Conservation (phyloP, 441 rosid species). For the Brassica hybrid region DNA sequence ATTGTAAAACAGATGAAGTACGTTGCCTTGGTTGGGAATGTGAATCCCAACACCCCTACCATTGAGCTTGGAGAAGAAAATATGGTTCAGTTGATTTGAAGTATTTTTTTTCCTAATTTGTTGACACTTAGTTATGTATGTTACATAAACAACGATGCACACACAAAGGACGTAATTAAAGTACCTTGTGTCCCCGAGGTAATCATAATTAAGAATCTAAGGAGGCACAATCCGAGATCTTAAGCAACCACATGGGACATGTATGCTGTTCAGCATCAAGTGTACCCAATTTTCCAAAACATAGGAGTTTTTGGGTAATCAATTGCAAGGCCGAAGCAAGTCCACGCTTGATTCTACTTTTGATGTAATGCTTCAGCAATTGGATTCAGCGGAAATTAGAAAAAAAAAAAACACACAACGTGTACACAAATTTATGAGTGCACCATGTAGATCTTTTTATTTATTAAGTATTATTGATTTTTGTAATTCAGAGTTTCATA, state of each 20-base stretch:
- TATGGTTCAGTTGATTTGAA: not conserved
- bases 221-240: conserved; percentile 39
- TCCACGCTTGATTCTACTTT: conserved; percentile 9
- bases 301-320: conserved; percentile 29
- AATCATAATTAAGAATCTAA: conserved; percentile 43
- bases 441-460: not conserved
- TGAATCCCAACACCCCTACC: conserved; percentile 4
- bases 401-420: not conserved
- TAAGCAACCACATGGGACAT: conserved; percentile 43
- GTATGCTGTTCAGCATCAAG: conserved; percentile 36
- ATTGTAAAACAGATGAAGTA: too few species aligned
- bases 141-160: conserved; percentile 13
- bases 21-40: not conserved
- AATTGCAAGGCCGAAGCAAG: conserved; percentile 9
- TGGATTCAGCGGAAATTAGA: not conserved
- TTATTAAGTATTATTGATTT: not conserved
- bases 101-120: conserved; percentile 7
- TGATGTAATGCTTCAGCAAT: not conserved
- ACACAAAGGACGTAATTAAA: conserved; percentile 32
- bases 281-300: conserved; percentile 37
- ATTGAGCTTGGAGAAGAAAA: conserved; percentile 10
- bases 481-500: not conserved
- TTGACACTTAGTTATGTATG: not conserved
- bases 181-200: conserved; percentile 34
- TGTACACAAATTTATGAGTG: not conserved